Conservation (phyloP, 352 stramenopile genomes). For the Phytophthora fragariaefolia region DNA sequence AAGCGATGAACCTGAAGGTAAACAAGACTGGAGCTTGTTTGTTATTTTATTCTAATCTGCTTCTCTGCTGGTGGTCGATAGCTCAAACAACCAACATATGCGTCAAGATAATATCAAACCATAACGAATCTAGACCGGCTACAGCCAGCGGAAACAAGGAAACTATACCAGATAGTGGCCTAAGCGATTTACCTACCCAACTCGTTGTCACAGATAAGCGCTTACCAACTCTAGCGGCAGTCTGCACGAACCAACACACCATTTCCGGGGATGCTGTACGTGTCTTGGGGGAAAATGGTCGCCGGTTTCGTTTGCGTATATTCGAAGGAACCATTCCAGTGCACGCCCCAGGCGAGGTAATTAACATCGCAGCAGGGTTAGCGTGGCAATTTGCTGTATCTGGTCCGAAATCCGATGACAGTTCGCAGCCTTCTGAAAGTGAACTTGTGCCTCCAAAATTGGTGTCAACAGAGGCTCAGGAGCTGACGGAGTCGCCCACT, state of each 20-base stretch:
- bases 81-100: slow-evolving; percentile 7
- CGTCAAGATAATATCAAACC: background rate
- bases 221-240: slow-evolving; percentile 19
- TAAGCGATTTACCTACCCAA: slow-evolving; percentile 15
- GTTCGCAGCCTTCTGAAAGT: slow-evolving; percentile 5
- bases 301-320: slow-evolving; percentile 43
- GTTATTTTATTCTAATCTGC: no score
- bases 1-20: slow-evolving; percentile 31
- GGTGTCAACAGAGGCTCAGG: background rate
- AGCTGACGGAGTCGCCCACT: background rate
- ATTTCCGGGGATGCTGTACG: background rate
- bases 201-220: slow-evolving; percentile 26
- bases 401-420: no score
- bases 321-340: slow-evolving; percentile 40
- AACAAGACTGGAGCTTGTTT: background rate
- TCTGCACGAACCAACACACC: slow-evolving; percentile 9
- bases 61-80: background rate
- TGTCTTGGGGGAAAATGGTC: slow-evolving; percentile 45
- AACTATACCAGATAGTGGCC: background rate
- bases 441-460: background rate
- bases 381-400: slow-evolving; percentile 48
- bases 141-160: slow-evolving; percentile 3
- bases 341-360: background rate
- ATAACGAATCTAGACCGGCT: background rate
- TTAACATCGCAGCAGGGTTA: background rate